Evolutionary conservation across 441 rosid species (phyloP).

Genomic region (Flueggea neowawraea): DNA sequence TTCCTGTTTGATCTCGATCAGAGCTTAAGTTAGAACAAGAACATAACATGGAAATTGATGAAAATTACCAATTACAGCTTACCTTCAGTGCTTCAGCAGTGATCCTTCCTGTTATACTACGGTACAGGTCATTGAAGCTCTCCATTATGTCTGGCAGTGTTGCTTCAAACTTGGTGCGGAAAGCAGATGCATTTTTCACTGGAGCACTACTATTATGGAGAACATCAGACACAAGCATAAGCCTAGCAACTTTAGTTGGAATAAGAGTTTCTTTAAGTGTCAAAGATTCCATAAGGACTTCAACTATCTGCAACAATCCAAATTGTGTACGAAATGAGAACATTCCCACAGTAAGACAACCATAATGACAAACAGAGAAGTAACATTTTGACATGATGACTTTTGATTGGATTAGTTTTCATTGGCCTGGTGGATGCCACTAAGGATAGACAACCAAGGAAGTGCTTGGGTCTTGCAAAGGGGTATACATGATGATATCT

Average conservation of each 20-base stretch:
- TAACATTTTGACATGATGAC: not conserved
- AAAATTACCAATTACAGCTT: slow-evolving; percentile 17
- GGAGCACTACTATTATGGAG: slow-evolving; percentile 99
- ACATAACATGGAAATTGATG: slow-evolving; percentile 2
- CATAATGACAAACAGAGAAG: not conserved
- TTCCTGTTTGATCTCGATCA: slow-evolving; percentile 50
- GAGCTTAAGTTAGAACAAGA: slow-evolving; percentile 4
- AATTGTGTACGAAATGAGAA: slow-evolving; percentile 6
- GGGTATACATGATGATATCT: too few species aligned
- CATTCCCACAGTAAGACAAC: not conserved
- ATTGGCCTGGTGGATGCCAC: too few species aligned
- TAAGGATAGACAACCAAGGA: too few species aligned
- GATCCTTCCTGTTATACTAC: slow-evolving; percentile 95
- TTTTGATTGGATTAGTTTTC: too few species aligned
- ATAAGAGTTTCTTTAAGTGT: slow-evolving; percentile 97
- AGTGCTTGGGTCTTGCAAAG: too few species aligned
- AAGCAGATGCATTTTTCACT: slow-evolving; percentile 99
- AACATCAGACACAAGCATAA: slow-evolving; percentile 98
- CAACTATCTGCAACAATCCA: slow-evolving; percentile 68
- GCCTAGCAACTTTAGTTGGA: slow-evolving; percentile 99
- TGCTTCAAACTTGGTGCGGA: slow-evolving; percentile 97
- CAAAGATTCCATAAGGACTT: slow-evolving; percentile 96
- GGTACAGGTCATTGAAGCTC: slow-evolving; percentile 96
- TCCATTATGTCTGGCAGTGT: slow-evolving; percentile 95
- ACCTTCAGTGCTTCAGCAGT: slow-evolving; percentile 99